Evolutionary conservation across 2,329 filamentous ascomycete species (phyloP).

Genomic region (Colletotrichum sp.): DNA sequence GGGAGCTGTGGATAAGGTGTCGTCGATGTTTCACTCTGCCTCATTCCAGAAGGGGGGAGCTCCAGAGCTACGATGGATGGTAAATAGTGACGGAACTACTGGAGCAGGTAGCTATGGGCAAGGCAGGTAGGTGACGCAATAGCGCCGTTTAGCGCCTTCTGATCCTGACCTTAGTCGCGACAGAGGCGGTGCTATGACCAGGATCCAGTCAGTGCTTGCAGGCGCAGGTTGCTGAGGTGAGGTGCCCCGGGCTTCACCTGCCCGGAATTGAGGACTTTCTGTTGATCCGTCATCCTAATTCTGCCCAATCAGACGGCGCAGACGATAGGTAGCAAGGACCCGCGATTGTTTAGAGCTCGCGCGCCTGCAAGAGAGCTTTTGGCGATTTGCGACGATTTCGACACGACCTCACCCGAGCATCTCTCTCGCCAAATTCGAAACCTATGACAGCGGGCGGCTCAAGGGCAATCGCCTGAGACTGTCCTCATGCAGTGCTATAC

Average conservation of each 20-base stretch:
- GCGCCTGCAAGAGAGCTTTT: slow-evolving; percentile 5
- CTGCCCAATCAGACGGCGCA: slow-evolving; percentile 4
- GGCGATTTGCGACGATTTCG: background rate
- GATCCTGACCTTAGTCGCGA: background rate
- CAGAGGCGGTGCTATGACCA: background rate
- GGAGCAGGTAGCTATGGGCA: background rate
- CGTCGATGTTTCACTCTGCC: slow-evolving; percentile 4
- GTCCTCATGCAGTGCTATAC: slow-evolving; percentile 92
- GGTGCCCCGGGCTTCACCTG: background rate
- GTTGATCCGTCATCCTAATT: background rate
- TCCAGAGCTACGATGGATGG: background rate
- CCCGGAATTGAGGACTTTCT: background rate
- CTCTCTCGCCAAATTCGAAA: background rate
- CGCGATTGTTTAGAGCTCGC: background rate
- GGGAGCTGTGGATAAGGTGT: background rate
- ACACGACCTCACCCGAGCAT: background rate
- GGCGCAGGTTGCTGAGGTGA: background rate
- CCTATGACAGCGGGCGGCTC: slow-evolving; percentile 1
- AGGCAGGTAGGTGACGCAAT: slow-evolving; percentile 2
- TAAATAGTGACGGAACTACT: background rate
- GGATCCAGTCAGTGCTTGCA: background rate
- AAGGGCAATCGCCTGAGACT: slow-evolving; percentile 31
- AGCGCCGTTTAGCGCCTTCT: background rate
- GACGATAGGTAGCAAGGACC: background rate
- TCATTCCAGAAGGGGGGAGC: slow-evolving; percentile 6